These are phyloP conservation scores for Ambrosiella beaveri DNA, from an alignment of 2,329 filamentous ascomycete genomes.

Conservation along the genomic window DNA sequence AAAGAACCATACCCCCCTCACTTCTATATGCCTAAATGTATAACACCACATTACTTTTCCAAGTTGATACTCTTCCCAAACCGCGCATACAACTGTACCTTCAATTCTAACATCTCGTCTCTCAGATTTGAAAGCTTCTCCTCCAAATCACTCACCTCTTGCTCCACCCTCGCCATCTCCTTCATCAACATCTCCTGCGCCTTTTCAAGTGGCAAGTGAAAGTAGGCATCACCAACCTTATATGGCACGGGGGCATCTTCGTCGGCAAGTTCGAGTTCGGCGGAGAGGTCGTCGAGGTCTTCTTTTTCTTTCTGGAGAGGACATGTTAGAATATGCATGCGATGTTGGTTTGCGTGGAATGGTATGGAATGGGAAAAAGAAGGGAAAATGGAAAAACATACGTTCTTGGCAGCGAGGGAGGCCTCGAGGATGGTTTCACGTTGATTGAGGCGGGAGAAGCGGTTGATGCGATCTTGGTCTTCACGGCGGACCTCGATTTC, in stretches of 20 bases:
- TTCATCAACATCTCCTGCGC: constrained; percentile 69
- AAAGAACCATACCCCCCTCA: neutral
- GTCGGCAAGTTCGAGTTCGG: constrained; percentile 82
- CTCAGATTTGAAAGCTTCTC: constrained; percentile 56
- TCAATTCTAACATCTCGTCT: constrained; percentile 78
- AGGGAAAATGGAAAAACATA: constrained; percentile 25
- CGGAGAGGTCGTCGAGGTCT: constrained; percentile 82
- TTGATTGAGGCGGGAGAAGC: constrained; percentile 86
- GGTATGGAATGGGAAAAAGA: neutral
- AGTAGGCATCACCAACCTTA: constrained; percentile 92
- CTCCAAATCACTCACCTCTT: constrained; percentile 59
- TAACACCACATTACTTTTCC: constrained; percentile 28
- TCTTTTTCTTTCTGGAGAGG: constrained; percentile 80
- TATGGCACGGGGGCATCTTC: constrained; percentile 94
- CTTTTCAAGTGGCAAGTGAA: constrained; percentile 66
- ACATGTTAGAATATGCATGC: neutral
- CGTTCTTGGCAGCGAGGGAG: constrained; percentile 62
- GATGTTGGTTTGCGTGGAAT: neutral
- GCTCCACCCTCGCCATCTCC: constrained; percentile 56
- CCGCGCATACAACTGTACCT: constrained; percentile 81
- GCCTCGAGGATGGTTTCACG: constrained; percentile 65
- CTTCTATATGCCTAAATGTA: neutral
- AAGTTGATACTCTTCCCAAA: constrained; percentile 96
- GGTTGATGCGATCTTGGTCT: constrained; percentile 98
- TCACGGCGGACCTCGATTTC: constrained; percentile 90